Evolutionary conservation across 2,329 filamentous ascomycete genomes (phyloP).

Genomic region (Penicillium decumbens): DNA sequence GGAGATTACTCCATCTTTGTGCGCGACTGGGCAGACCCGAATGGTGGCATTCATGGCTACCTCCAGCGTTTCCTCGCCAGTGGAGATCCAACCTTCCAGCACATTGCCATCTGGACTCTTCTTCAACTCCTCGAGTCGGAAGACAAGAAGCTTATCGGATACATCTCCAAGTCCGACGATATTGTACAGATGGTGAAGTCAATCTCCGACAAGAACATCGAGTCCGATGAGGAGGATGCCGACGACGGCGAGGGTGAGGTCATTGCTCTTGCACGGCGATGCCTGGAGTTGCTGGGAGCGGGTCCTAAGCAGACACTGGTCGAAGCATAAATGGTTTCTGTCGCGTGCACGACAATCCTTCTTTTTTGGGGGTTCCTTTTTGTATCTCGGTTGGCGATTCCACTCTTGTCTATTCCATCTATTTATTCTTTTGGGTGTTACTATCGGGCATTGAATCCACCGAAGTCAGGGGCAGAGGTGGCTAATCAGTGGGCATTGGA

Average conservation of each 20-base stretch:
- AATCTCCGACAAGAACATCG: constrained; percentile 84
- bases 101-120: constrained; percentile 97
- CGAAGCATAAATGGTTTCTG: constrained; percentile 56
- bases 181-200: constrained; percentile 87
- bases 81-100: constrained; percentile 94
- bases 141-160: constrained; percentile 78
- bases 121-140: constrained; percentile 94
- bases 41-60: constrained; percentile 93
- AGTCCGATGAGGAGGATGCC: constrained; percentile 78
- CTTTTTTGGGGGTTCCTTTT: constrained; percentile 13
- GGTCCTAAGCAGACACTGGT: constrained; percentile 72
- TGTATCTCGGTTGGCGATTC: constrained; percentile 3
- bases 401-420: constrained; percentile 8
- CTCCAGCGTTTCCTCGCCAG: constrained; percentile 87
- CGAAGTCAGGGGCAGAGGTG: constrained; percentile 12
- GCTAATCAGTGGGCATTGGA: constrained; percentile 34
- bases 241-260: constrained; percentile 93
- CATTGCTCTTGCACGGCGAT: constrained; percentile 82
- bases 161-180: constrained; percentile 84
- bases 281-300: constrained; percentile 78
- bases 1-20: constrained; percentile 96
- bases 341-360: constrained; percentile 8
- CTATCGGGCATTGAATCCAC: constrained; percentile 31
- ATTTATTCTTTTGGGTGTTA: constrained; percentile 25
- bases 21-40: constrained; percentile 85